Evolutionary conservation across 202 grass and related monocot species (phyloP), one percentile per base, ranked within the genome.

Genomic region (Alloteropsis angusta): DNA sequence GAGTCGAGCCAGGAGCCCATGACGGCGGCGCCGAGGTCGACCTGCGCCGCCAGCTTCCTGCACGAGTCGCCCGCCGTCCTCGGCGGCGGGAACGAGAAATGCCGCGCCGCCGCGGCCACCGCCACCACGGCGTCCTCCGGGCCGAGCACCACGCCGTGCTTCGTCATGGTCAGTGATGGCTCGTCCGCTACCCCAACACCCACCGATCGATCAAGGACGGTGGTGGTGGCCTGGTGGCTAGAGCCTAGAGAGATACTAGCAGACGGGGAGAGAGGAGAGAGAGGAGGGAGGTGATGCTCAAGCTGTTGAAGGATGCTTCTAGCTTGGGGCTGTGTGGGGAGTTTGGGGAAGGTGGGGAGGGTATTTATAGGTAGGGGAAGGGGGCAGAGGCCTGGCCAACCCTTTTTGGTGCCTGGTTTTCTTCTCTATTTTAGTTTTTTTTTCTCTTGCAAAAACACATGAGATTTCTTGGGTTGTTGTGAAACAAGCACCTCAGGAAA

Each of bases 61-160:
- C 65, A 71, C 41, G 69, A 67, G 6, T 85, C 82, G 13, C 25
- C 26, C 49, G 7, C 26, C 7, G 39, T 64, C 52, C 81, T 71
- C 44, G 84, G 77, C 50, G 81, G 88, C 21, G 80, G 88, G 65
- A 80, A 87, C 34, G 84, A 81, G 71, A 84, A 90, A 76, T 75
- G 80, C 68, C 61, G 46, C 32, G 35, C 41, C 19, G 14, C 73
- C 6, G 26, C 58, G 4, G 50, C 38, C 23, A 21, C 49, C 3
- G 47, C 22, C 6, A 54, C 63, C 26, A 68, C 69, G 22, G 65
- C 70, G 48, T 76, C 85, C 85, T 85, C 75, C 0, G 82, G 74
- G 16, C 82, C 68, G 2, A 73, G 49, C 11, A 90, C 54, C 2
- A 36, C 62, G 9, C 65, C 82, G 14, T 70, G 81, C 88, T 90